phyloP scores from a whole-genome alignment of 192 early-diverging fungal species.

The Linderina pennispora region DNA sequence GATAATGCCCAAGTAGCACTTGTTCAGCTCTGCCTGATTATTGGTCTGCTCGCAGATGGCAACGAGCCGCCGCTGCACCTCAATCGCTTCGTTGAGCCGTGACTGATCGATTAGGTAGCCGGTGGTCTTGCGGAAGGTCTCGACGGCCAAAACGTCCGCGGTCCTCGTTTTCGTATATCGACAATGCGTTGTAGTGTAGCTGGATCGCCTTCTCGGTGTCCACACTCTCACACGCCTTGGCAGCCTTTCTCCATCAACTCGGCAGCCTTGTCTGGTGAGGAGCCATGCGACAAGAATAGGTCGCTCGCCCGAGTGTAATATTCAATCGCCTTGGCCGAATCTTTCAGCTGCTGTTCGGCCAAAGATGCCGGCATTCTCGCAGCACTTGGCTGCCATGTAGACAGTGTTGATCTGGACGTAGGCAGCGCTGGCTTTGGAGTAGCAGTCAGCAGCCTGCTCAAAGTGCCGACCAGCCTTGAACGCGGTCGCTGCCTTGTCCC shows the following conservation, averaged over 20 bases:
- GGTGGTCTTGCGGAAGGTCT: conserved; percentile 25
- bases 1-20: conserved; percentile 22
- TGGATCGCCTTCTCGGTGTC: conserved; percentile 25
- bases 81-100: conserved; percentile 25
- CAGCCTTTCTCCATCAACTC: conserved; percentile 41
- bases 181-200: conserved; percentile 28
- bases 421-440: conserved; percentile 27
- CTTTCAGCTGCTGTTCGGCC: conserved; percentile 20
- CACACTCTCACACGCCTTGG: conserved; percentile 22
- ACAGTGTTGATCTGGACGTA: conserved; percentile 29
- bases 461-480: conserved; percentile 30
- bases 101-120: conserved; percentile 20
- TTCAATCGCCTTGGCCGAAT: conserved; percentile 15
- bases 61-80: conserved; percentile 18
- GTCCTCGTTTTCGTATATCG: conserved; percentile 40
- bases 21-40: conserved; percentile 24
- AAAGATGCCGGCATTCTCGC: conserved; percentile 26
- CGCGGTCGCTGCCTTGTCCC: conserved; percentile 35
- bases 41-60: conserved; percentile 35
- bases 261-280: conserved; percentile 33
- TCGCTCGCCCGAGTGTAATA: conserved; percentile 40
- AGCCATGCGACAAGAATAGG: conserved; percentile 31
- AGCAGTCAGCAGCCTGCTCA: conserved; percentile 29
- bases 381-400: conserved; percentile 31
- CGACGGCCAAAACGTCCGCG: conserved; percentile 32